Conservation (phyloP, 108 stramenopile species). For the Cyclotella sp. region DNA sequence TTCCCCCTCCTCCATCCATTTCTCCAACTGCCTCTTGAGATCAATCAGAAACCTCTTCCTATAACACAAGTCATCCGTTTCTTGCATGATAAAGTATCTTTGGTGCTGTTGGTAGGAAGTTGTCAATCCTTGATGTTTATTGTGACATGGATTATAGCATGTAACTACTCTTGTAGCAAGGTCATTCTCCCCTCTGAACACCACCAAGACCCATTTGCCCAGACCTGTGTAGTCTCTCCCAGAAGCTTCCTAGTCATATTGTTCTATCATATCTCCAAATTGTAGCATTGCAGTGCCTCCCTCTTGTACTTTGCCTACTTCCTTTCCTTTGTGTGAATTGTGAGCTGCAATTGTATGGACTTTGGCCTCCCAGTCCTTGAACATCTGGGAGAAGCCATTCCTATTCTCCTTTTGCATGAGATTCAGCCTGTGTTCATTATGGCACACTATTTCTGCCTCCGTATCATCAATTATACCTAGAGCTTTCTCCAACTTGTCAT, state of each 20-base stretch:
- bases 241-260: background rate
- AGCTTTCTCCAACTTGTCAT: slow-evolving; percentile 10
- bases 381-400: slow-evolving; percentile 14
- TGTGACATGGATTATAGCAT: slow-evolving; percentile 24
- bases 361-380: slow-evolving; percentile 20
- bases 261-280: background rate
- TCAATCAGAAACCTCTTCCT: slow-evolving; percentile 17
- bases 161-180: background rate
- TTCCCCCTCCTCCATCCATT: slow-evolving; percentile 14
- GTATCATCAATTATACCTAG: slow-evolving; percentile 13
- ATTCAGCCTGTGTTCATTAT: slow-evolving; percentile 18
- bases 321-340: background rate
- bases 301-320: slow-evolving; percentile 6
- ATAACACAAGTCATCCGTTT: background rate
- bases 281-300: slow-evolving; percentile 5
- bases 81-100: slow-evolving; percentile 7
- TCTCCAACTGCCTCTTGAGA: background rate
- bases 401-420: slow-evolving; percentile 12
- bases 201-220: slow-evolving; percentile 1
- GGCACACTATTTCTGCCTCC: slow-evolving; percentile 6
- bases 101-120: slow-evolving; percentile 18
- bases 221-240: background rate
- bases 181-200: slow-evolving; percentile 11
- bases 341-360: background rate
- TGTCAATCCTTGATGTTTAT: background rate